Evolutionary conservation across 495 filamentous ascomycete genomes (phyloP).

Genomic region (Xylaria grammica): DNA sequence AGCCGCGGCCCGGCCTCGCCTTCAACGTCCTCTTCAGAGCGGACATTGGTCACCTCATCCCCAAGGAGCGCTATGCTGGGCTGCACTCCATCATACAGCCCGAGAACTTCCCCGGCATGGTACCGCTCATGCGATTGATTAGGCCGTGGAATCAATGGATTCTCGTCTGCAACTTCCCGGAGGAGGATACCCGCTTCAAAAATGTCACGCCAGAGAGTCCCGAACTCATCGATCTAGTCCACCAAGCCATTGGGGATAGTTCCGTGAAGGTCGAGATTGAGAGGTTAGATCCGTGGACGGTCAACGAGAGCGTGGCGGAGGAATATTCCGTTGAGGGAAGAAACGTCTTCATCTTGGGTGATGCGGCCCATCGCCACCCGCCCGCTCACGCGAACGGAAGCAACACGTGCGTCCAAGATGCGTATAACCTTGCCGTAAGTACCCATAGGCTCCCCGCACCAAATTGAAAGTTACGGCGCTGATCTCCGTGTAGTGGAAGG

Average conservation of each 20-base stretch:
- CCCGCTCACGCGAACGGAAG: constrained; percentile 57
- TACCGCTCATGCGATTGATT: constrained; percentile 54
- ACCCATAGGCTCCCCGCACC: not conserved
- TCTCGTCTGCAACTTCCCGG: constrained; percentile 55
- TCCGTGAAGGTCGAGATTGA: constrained; percentile 49
- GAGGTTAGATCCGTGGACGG: constrained; percentile 54
- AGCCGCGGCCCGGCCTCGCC: constrained; percentile 52
- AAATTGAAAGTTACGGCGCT: not conserved
- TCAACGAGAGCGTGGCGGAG: constrained; percentile 59
- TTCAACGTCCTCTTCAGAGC: constrained; percentile 55
- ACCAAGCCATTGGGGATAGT: constrained; percentile 55
- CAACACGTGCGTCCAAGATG: constrained; percentile 62
- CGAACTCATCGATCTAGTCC: constrained; percentile 46
- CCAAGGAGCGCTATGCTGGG: constrained; percentile 50
- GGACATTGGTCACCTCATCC: constrained; percentile 51
- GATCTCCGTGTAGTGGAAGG: constrained; percentile 49
- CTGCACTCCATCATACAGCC: constrained; percentile 60
- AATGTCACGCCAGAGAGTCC: constrained; percentile 39
- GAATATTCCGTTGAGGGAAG: constrained; percentile 30
- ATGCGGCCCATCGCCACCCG: constrained; percentile 59
- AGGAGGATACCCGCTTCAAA: constrained; percentile 37
- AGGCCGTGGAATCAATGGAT: constrained; percentile 64
- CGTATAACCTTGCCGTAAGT: constrained; percentile 54
- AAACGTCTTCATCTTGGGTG: constrained; percentile 54
- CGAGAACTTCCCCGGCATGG: constrained; percentile 51